Base-by-base conservation (phyloP, 2,329 filamentous ascomycete species). In the Phialophora tarda region DNA sequence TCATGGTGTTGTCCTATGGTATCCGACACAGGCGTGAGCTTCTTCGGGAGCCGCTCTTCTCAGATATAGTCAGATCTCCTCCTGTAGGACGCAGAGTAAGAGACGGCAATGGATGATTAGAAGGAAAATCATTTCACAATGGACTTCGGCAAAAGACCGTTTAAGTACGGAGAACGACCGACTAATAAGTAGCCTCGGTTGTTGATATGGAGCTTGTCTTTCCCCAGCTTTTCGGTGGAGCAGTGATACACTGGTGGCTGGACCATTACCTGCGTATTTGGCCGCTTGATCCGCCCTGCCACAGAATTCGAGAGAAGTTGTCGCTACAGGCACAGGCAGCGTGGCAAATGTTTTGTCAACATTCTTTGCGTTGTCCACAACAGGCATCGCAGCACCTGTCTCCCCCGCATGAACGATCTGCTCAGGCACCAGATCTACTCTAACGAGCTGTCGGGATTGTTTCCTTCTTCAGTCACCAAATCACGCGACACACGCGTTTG, bases 1-100 rank as follows among this genome's bases (percentile, higher is more conserved):
- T 70, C 68, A 70, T 70, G 57, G 28, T 65, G 47, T 48, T 47
- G 14, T 21, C 12, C 28, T 32, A 23, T 32, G 11, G 26, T 38
- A 47, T 61, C 38, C 61, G 28, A 51, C 30, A 26, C 61, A 48
- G 38, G 14, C 17, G 38, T 8, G 38, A 44, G 38, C 17, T 44
- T 44, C 38, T 8, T n/a, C 6, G 38, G 7, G 38, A 3, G 2
- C 38, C 6, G 17, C 38, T 44, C 34, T 41, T 44, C 5, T 3
- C 8, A n/a, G 7, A 44, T n/a, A n/a, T n/a, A 44, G n/a, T n/a
- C 38, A 44, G 17, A 44, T n/a, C 14, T n/a, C 17, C 17, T 44
- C 38, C 38, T 44, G 17, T 41, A 41, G 38, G 38, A 34, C 38
- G 5, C 14, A 41, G 12, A 44, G 17, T 3, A 44, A 44, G 2